A percentile compares a stretch with the other conserved stretches of the same genome.
These are phyloP conservation scores for Bisporella sp. DNA, from an alignment of 2,329 filamentous ascomycete species.

Conservation along the genomic window DNA sequence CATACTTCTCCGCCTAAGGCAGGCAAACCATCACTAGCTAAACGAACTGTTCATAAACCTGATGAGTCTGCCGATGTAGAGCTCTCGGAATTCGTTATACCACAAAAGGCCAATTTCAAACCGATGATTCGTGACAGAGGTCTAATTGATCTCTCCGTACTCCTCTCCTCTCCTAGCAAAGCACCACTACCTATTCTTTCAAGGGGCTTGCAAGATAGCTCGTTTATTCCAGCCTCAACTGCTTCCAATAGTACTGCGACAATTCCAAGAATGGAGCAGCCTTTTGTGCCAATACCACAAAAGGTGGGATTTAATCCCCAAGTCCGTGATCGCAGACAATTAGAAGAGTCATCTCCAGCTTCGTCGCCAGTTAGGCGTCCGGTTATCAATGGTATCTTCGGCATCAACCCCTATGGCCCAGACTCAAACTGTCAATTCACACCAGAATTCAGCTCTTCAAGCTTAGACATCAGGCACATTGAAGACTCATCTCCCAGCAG, in stretches of 20 bases:
- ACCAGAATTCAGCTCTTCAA: background rate
- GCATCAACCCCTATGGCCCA: conserved; percentile 1
- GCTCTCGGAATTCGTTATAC: conserved; percentile 21
- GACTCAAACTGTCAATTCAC: background rate
- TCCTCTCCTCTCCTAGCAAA: conserved; percentile 22
- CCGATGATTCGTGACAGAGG: conserved; percentile 17
- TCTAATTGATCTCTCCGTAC: conserved; percentile 19
- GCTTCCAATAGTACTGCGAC: background rate
- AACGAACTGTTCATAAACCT: conserved; percentile 3
- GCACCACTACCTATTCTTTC: conserved; percentile 16
- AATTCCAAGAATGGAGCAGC: background rate
- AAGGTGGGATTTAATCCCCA: conserved; percentile 23
- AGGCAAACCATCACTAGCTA: background rate
- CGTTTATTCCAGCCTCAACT: background rate
- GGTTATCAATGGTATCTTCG: conserved; percentile 3
- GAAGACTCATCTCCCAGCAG: conserved; percentile 13
- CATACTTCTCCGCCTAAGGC: conserved; percentile 9
- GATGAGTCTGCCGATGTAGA: conserved; percentile 10
- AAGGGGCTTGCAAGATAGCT: conserved; percentile 2
- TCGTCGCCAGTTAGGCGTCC: conserved; percentile 11
- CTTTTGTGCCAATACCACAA: conserved; percentile 22
- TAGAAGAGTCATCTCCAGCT: background rate
- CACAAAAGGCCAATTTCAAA: conserved; percentile 26
- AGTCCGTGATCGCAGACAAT: conserved; percentile 5
- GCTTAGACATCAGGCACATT: conserved; percentile 5